Conservation (phyloP, 306 rosid species). For the Arachis hypogaea region DNA sequence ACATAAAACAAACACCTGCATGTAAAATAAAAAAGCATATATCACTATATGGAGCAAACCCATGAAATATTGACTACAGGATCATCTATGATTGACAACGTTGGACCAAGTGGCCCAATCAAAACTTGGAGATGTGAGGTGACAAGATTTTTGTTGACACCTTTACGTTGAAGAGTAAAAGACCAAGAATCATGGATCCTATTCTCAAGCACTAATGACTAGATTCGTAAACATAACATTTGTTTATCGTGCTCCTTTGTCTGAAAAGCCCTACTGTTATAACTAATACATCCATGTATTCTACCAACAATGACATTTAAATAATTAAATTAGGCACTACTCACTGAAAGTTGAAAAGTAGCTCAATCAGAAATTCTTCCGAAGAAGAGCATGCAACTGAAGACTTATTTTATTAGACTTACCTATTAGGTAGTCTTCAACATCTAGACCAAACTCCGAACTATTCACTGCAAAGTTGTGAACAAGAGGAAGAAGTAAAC, state of each 20-base stretch:
- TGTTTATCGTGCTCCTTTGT: not conserved
- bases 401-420: conserved; percentile 36
- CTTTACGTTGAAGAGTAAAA: not conserved
- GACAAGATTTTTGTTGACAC: conserved; percentile 1
- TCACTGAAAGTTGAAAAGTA: conserved; percentile 32
- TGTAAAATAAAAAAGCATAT: conserved; percentile 36
- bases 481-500: conserved; percentile 29
- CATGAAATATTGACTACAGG: not conserved
- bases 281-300: conserved; percentile 15
- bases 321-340: conserved; percentile 16
- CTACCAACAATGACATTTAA: conserved; percentile 28
- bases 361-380: not conserved
- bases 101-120: conserved; percentile 18
- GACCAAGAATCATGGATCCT: not conserved
- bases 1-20: conserved; percentile 95
- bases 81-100: conserved; percentile 15
- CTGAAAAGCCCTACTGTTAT: not conserved
- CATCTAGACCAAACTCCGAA: conserved; percentile 73
- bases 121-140: conserved; percentile 13
- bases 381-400: conserved; percentile 24
- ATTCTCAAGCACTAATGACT: conserved; percentile 2
- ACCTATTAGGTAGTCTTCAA: conserved; percentile 93
- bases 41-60: conserved; percentile 41
- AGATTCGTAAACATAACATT: conserved; percentile 19
- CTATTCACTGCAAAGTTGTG: conserved; percentile 63